These are phyloP conservation scores for Wallacemonas rigidus DNA, from an alignment of 208 protist species.

Conservation along the genomic window DNA sequence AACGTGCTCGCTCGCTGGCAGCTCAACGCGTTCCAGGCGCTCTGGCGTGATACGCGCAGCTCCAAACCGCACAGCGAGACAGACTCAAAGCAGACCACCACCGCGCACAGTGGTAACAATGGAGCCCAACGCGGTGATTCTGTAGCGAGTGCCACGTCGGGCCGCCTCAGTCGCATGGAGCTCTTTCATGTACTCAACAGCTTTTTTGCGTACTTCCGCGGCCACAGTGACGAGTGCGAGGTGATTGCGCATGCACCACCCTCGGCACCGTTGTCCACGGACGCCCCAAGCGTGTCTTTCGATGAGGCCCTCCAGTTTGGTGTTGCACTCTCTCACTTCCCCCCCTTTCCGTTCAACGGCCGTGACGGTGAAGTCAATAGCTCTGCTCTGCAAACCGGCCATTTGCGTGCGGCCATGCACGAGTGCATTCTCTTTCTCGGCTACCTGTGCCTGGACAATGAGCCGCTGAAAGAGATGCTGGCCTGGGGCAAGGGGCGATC, in stretches of 20 bases:
- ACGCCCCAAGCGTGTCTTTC: constrained; percentile 38
- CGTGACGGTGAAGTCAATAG: neutral
- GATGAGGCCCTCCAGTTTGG: constrained; percentile 73
- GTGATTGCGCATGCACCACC: constrained; percentile 29
- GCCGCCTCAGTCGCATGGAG: constrained; percentile 59
- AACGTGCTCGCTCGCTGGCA: constrained; percentile 81
- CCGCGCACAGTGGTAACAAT: neutral
- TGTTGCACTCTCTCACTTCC: constrained; percentile 57
- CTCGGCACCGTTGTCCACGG: neutral
- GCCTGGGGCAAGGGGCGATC: constrained; percentile 74
- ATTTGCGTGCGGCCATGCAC: constrained; percentile 75
- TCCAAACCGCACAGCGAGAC: neutral
- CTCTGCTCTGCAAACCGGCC: constrained; percentile 12
- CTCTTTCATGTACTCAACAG: constrained; percentile 73
- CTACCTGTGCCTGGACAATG: constrained; percentile 82
- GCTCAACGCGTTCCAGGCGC: constrained; percentile 62
- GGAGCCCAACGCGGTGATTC: neutral
- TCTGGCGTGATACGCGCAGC: constrained; percentile 50
- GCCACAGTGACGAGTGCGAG: constrained; percentile 61
- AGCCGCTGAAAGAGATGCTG: constrained; percentile 77
- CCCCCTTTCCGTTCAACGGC: constrained; percentile 28
- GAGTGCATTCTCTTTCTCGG: constrained; percentile 81
- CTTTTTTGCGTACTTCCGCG: constrained; percentile 69
- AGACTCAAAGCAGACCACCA: neutral
- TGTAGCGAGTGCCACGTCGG: neutral